Conservation (phyloP, 1,284 basidiomycete genomes). For the Rhodotorula sp. region DNA sequence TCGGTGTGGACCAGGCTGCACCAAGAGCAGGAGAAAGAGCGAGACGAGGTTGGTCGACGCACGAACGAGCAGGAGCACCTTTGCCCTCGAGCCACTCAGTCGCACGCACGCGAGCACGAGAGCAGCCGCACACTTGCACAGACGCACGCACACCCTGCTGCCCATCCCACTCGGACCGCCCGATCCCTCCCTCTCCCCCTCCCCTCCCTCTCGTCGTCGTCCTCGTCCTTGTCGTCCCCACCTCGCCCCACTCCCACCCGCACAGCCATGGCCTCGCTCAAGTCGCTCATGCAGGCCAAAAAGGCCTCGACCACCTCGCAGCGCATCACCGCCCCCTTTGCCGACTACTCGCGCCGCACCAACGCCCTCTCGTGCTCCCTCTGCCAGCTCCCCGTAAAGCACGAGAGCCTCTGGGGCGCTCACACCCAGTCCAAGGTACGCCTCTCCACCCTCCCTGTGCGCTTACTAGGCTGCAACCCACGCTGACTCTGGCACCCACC, state of each 20-base stretch:
- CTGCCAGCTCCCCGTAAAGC: constrained; percentile 66
- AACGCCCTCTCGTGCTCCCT: constrained; percentile 69
- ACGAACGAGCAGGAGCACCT: too few species aligned
- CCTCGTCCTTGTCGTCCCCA: background rate
- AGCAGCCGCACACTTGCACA: too few species aligned
- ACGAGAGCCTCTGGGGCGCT: constrained; percentile 75
- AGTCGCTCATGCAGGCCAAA: constrained; percentile 32
- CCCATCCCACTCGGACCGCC: too few species aligned
- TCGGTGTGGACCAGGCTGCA: background rate
- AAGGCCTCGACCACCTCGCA: background rate
- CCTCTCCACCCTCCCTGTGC: too few species aligned
- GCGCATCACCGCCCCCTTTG: constrained; percentile 68
- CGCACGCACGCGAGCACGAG: too few species aligned
- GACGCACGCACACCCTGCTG: too few species aligned
- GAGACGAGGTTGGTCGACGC: too few species aligned
- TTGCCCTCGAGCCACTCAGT: too few species aligned
- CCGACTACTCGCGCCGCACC: constrained; percentile 59
- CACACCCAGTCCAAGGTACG: constrained; percentile 69
- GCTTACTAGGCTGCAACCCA: too few species aligned
- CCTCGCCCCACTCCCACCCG: background rate
- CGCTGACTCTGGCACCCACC: background rate
- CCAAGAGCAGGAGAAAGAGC: too few species aligned
- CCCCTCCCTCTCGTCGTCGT: background rate
- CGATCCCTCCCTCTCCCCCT: too few species aligned
- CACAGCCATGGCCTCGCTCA: constrained; percentile 19